phyloP scores from a whole-genome alignment of 192 early-diverging fungal species.

The Endogone sp. region DNA sequence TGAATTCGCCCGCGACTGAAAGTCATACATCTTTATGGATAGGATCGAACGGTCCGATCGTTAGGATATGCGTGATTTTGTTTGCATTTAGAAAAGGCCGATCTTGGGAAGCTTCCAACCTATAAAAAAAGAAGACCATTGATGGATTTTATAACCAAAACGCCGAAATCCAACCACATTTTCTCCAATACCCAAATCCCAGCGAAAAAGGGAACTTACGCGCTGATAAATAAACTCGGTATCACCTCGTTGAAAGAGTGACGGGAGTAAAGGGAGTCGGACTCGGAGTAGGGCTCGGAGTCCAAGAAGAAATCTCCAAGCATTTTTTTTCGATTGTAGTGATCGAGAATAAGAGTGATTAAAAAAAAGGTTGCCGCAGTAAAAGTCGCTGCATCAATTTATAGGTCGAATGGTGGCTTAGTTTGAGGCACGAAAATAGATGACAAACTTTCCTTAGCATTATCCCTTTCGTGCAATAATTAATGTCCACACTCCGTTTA shows the following conservation, averaged over 20 bases:
- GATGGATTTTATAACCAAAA: background rate
- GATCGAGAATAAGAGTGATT: no score
- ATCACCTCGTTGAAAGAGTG: background rate
- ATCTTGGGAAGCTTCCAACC: conserved; percentile 21
- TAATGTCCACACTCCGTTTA: background rate
- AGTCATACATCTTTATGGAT: conserved; percentile 17
- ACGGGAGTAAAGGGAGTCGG: background rate
- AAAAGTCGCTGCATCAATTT: no score
- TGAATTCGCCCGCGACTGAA: no score
- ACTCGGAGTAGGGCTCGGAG: no score
- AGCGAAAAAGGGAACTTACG: background rate
- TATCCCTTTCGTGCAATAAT: background rate
- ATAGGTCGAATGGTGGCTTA: background rate
- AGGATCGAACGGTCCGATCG: conserved; percentile 28
- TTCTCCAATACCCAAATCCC: no score
- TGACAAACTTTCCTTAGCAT: background rate
- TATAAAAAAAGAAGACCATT: background rate
- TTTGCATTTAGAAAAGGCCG: conserved; percentile 21
- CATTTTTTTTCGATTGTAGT: no score
- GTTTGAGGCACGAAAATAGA: background rate
- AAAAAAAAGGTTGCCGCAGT: no score
- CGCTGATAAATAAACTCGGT: background rate
- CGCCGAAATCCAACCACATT: no score
- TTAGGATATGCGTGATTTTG: conserved; percentile 21
- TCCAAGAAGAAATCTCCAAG: no score